Conservation (phyloP, 2,329 filamentous ascomycete genomes). For the Xylariaceae sp. region DNA sequence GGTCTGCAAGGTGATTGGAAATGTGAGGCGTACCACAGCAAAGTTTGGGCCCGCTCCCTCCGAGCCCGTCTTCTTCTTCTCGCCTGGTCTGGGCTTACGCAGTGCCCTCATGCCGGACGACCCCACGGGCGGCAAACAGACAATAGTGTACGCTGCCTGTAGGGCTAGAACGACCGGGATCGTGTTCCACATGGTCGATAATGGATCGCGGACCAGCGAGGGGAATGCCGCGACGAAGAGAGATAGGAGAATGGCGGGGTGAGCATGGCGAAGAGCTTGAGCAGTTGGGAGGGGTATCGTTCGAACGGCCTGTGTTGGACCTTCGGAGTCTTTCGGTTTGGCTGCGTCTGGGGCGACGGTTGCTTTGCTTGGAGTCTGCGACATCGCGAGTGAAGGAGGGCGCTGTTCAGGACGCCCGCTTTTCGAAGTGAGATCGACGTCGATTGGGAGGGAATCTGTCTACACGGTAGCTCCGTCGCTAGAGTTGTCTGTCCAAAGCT, state of each 20-base stretch:
- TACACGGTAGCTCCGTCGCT: neutral
- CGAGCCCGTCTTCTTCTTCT: slow-evolving; percentile 47
- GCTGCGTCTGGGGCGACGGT: slow-evolving; percentile 24
- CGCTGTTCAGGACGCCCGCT: neutral
- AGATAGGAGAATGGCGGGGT: slow-evolving; percentile 64
- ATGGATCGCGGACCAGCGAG: slow-evolving; percentile 66
- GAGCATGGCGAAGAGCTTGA: slow-evolving; percentile 57
- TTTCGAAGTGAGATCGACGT: neutral
- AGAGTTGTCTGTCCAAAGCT: neutral
- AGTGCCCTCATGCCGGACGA: slow-evolving; percentile 37
- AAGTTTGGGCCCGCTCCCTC: slow-evolving; percentile 42
- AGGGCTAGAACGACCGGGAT: slow-evolving; percentile 60
- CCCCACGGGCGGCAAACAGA: slow-evolving; percentile 61
- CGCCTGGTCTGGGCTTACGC: slow-evolving; percentile 51
- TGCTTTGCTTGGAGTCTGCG: slow-evolving; percentile 27
- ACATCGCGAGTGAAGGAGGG: slow-evolving; percentile 39
- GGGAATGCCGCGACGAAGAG: slow-evolving; percentile 62
- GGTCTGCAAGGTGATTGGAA: neutral
- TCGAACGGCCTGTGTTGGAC: slow-evolving; percentile 35
- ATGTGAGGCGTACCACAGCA: slow-evolving; percentile 40
- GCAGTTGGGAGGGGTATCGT: slow-evolving; percentile 36
- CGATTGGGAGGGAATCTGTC: neutral
- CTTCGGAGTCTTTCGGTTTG: slow-evolving; percentile 27
- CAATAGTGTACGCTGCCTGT: slow-evolving; percentile 60
- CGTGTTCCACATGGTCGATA: slow-evolving; percentile 56